Evolutionary conservation across 2,329 filamentous ascomycete genomes (phyloP), one percentile per base, ranked within the genome.

Genomic region (Verticillium nonalfalfae): DNA sequence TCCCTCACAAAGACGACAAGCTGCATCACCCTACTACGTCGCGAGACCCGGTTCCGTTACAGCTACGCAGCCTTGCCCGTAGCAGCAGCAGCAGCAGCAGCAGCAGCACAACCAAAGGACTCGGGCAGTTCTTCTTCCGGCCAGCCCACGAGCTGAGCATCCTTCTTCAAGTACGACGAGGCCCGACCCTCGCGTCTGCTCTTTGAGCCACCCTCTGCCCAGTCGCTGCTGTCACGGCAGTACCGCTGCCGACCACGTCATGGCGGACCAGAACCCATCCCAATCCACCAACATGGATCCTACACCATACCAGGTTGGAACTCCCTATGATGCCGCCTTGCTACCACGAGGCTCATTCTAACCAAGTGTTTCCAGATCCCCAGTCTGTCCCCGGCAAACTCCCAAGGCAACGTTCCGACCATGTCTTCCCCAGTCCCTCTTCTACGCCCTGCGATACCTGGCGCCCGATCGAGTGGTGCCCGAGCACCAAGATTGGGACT

Each of bases 361-460:
- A 35, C 54, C 15, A 33, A 21, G 7, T 34, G 14, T 14, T 31
- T n/a, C 13, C 26, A 59, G 58, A 45, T 59, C 65, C 71, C 65
- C 61, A 69, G 57, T 64, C 58, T 65, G 15, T 66, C 76, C 55
- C 73, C 69, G 35, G 67, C 75, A 63, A 72, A 75, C 68, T 62
- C 75, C 13, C 40, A 35, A 31, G 58, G 40, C n/a, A 54, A 54
- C 36, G 75, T 78, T 59, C 77, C 83, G 70, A 83, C 81, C 69
- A 90, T 93, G 88, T 86, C 90, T 62, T 87, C 90, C 57, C 88
- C 90, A 59, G 90, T 89, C 59, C 91, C 91, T 63, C 85, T 96
- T 62, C 88, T 96, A 61, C 89, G 92, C 64, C 90, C 92, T 60
- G 91, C 92, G 64, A 88, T 96, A 61, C 90, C 90, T 45, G 58